Base-by-base conservation (phyloP, 139 green algal genomes). In the Parachlorella kessleri region DNA sequence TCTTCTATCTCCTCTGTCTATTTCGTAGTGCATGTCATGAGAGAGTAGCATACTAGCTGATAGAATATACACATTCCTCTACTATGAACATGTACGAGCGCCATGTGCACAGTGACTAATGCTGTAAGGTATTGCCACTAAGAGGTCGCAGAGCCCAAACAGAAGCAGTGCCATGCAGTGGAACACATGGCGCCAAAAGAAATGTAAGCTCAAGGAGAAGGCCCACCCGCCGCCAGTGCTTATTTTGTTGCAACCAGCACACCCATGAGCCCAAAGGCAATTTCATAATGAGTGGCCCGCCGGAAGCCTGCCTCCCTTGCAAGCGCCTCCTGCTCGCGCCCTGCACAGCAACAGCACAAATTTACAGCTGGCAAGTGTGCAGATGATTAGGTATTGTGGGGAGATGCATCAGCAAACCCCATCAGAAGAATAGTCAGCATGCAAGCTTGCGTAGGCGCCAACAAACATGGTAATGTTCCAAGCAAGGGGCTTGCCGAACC, bases 261-360 rank as follows among this genome's bases (percentile, higher is more conserved):
- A 26, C 96, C 96, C 95, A 99, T 99, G 26, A 98, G 83, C 3
- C 94, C 93, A 77, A 94, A 94, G 0, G 81, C 91, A 36, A 98
- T 86, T 35, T 95, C 86, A 76, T 97, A 98, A 70, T 98, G 91
- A 40, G 73, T 73, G 0, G 93, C 94, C 3, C 68, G 55, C 0
- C 33, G 53, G 66, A 98, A 99, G 1, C 95, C 95, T 32, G 93
- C 90, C 36, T 89, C 70, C 36, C 75, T 55, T 14, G 90, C 95
- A 48, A 98, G 67, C 5, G 42, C 18, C 87, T 95, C 93, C 81
- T 93, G 88, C 80, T 95, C 80, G 3, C 24, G 40, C 0, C 89
- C 92, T 91, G 75, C 30, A 42, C 37, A 9, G 28, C n/a, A 77
- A 14, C 53, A 21, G 53, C 53, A 63, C 53, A 21, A 63, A 21